Percentiles rank a stretch among this genome's conserved stretches.
Conservation (phyloP, 169 alveolate genomes). For the Toxoplasma gondii region DNA sequence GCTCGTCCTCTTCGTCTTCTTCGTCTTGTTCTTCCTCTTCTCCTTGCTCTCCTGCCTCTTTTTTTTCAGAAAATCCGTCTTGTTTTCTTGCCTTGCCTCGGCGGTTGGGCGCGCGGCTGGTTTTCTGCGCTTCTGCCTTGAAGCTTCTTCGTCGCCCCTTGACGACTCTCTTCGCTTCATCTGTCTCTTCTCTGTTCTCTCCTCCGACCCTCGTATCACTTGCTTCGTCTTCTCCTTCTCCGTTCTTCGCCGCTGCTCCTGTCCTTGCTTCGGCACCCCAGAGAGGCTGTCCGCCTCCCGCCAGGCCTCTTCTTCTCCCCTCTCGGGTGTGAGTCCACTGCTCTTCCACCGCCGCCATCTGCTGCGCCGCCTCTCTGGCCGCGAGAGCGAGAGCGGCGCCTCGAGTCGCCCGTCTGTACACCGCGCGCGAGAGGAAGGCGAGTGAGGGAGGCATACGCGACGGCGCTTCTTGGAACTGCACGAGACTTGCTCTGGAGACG, state of each 20-base stretch:
- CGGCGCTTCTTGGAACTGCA: neutral
- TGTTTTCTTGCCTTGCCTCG: neutral
- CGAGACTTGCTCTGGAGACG: neutral
- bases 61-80: neutral
- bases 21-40: constrained; percentile 1
- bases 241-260: neutral
- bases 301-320: too few species aligned
- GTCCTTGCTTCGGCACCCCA: neutral
- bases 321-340: neutral
- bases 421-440: neutral
- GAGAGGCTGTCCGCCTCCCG: neutral
- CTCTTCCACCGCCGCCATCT: neutral
- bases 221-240: neutral
- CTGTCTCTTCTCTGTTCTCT: neutral
- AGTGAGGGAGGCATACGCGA: neutral
- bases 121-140: too few species aligned
- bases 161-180: neutral
- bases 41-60: neutral
- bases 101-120: too few species aligned
- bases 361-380: neutral
- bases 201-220: neutral
- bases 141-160: neutral
- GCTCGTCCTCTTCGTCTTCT: too few species aligned
- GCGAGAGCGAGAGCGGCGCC: neutral
- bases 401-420: neutral